Evolutionary conservation across 2,329 filamentous ascomycete species (phyloP), one percentile per base, ranked within the genome.

Genomic region (Neospermospora avenae): DNA sequence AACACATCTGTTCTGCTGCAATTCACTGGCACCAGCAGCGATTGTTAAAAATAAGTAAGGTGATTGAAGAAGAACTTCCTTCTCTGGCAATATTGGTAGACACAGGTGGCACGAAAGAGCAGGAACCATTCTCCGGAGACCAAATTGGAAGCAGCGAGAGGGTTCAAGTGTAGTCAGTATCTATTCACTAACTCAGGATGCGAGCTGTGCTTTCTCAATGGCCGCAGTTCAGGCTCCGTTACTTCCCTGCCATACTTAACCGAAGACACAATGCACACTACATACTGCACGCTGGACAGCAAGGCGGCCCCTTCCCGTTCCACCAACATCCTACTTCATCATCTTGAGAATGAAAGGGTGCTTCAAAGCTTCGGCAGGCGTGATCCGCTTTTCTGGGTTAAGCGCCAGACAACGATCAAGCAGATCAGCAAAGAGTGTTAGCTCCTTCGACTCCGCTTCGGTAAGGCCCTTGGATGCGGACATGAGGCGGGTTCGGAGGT

Each of bases 361-460:
- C 71, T 86, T 88, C 68, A 98, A 78, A 52, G 95, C 95, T 70
- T 98, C 93, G 14, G 83, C 80, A 0, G 95, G 90, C 49, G 90
- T 93, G 70, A 95, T 90, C 64, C 95, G 84, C 80, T 96, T 96
- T 73, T 96, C 93, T 0, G 93, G 91, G 71, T 98, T 96, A 65
- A 98, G 81, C 60, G 88, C 86, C 65, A 99, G 80, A 72, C 93
- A 98, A 58, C 89, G 88, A 71, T 96, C 93, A 59, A 99, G 77
- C 52, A 99, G 77, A 74, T 98, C 93, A 67, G 91, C 81, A 74
- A 99, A 96, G 56, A 88, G 81, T 61, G 88, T 87, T 63, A 97
- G 77, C 69, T 97, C 91, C 73, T 87, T 89, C 41, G 83, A 78
- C 73, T 95, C 91, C 10, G 79, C 78, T 63, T 93, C 88, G 53